Evolutionary conservation across 2,329 filamentous ascomycete species (phyloP).

Genomic region (Xylaria sp.): DNA sequence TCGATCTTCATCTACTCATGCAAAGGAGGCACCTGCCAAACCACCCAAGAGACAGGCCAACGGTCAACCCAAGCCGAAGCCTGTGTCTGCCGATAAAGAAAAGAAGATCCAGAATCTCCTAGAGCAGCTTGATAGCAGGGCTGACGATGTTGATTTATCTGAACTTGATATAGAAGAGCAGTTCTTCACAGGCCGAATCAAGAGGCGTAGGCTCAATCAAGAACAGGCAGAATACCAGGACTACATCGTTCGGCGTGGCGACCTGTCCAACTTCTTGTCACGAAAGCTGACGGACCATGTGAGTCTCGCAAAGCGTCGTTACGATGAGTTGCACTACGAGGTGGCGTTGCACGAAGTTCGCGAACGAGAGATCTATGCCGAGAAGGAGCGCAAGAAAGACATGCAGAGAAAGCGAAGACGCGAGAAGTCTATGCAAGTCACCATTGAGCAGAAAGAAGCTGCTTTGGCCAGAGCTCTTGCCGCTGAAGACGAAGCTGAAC

Average conservation of each 20-base stretch:
- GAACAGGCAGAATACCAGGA: constrained; percentile 70
- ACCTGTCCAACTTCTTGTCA: constrained; percentile 67
- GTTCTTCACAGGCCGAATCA: constrained; percentile 64
- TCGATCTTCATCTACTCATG: constrained; percentile 60
- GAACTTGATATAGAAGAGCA: constrained; percentile 58
- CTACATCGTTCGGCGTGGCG: constrained; percentile 69
- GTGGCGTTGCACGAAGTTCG: constrained; percentile 88
- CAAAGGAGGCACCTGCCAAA: constrained; percentile 59
- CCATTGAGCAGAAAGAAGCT: constrained; percentile 88
- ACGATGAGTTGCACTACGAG: constrained; percentile 79
- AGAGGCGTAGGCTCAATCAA: constrained; percentile 76
- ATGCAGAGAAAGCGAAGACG: constrained; percentile 97
- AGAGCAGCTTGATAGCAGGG: constrained; percentile 54
- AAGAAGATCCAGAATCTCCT: constrained; percentile 76
- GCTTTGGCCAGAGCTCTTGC: constrained; percentile 81
- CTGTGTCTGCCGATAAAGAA: constrained; percentile 67
- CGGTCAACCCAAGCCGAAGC: constrained; percentile 62
- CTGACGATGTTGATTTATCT: constrained; percentile 55
- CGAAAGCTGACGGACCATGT: constrained; percentile 75
- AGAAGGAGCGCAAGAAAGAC: constrained; percentile 99
- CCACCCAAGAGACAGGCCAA: constrained; percentile 70
- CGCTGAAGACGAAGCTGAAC: constrained; percentile 84
- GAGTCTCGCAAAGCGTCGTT: constrained; percentile 77
- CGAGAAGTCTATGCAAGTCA: constrained; percentile 94
- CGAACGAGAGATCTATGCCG: constrained; percentile 87